Evolutionary conservation across 768 basidiomycete species (phyloP).

Genomic region (Suillus subluteus): DNA sequence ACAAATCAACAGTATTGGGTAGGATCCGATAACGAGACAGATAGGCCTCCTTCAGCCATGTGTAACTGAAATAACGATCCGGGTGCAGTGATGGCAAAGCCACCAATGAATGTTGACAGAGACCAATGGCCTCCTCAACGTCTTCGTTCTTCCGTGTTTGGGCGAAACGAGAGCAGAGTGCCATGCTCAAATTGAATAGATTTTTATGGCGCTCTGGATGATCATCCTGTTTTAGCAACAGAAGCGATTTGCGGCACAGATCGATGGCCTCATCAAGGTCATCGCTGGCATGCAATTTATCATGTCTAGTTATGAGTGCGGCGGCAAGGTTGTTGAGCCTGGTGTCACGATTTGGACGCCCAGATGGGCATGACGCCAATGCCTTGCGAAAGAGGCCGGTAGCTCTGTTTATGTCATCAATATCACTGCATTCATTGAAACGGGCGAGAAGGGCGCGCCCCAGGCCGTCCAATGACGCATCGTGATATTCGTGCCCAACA

Average conservation of each 20-base stretch:
- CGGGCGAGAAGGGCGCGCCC: constrained; percentile 16
- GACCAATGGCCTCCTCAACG: not conserved
- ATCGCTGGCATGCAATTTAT: not conserved
- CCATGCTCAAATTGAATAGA: constrained; percentile 1
- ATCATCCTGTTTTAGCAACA: not conserved
- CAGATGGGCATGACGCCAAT: constrained; percentile 17
- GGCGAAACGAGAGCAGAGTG: not conserved
- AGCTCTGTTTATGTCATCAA: constrained; percentile 20
- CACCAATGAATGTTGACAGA: not conserved
- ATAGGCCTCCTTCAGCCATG: not conserved
- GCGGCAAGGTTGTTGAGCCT: constrained; percentile 16
- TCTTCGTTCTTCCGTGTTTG: not conserved
- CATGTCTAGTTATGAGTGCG: constrained; percentile 7
- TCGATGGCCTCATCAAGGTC: constrained; percentile 6
- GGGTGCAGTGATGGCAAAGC: not conserved
- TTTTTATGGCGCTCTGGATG: not conserved
- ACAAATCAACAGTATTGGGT: not conserved
- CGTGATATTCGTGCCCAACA: constrained; percentile 7
- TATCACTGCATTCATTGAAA: constrained; percentile 17
- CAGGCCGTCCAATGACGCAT: constrained; percentile 17
- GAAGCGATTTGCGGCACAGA: not conserved
- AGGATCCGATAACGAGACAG: not conserved
- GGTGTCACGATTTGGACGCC: constrained; percentile 16
- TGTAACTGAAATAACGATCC: constrained; percentile 2
- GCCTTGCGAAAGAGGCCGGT: constrained; percentile 16